Evolutionary conservation across 2,329 filamentous ascomycete species (phyloP), one percentile per base, ranked within the genome.

Genomic region (Fusarium dlaminii): DNA sequence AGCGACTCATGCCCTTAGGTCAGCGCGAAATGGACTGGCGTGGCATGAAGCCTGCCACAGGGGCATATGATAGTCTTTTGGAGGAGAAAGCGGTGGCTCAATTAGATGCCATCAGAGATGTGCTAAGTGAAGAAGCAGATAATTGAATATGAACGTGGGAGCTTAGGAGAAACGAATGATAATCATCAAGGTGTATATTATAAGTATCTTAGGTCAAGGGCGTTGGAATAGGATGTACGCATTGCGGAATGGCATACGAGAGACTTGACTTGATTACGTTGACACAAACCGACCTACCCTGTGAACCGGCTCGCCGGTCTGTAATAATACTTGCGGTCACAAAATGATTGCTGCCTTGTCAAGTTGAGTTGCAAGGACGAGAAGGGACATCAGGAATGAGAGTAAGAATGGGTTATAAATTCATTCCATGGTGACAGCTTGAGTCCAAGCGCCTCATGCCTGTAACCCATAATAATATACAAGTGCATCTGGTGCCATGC

Each of bases 51-150:
- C 80, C 80, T 24, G 81, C 78, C 55, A 73, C 79, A 14, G 80
- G 80, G 22, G 80, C 80, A 80, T 45, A 86, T 7, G 90, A 92
- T 78, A 95, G 88, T 80, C 82, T 89, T 77, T 84, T 98, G 59
- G 94, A 97, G 82, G 90, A 92, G 79, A 94, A 92, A 83, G 90
- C 96, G 12, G 86, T 96, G 32, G 86, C 82, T 65, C 91, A 96
- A 81, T 83, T 96, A 77, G 88, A 89, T 77, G 88, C 87, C 10
- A 87, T 91, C 24, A 85, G 86, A 76, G 86, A 86, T 73, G 86
- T 91, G 48, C 81, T 91, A 67, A 84, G 83, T 66, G 88, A 89
- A 58, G 86, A 87, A 39, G 80, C 86, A 66, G 87, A 89, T 42
- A 73, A 74, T 46, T 79, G 70, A 79, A 66, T 68, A 59, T 36